Base-by-base conservation (phyloP, 2,329 filamentous ascomycete species). In the Sporothrix luriei region DNA sequence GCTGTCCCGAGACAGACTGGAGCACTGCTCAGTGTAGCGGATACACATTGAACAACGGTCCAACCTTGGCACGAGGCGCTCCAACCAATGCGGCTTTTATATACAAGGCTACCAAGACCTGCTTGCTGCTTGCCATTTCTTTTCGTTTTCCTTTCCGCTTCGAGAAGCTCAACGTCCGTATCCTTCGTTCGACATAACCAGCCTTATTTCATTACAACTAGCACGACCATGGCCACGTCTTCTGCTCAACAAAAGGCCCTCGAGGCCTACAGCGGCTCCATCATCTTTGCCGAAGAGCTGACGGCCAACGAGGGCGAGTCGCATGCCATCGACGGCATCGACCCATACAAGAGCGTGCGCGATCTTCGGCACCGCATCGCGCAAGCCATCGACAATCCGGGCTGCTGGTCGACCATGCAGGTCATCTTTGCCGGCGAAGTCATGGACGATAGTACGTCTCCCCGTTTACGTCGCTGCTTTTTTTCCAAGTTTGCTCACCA, bases 361-460 rank as follows among this genome's bases (percentile, higher is more conserved):
- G 21, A 66, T 13, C 64, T 66, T 3, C 49, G 51, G 24, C 64
- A 66, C 48, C 16, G 13, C 14, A 66, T 66, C 13, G 64, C 64
- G n/a, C 33, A 38, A 2, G n/a, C 64, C 29, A 54, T 66, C 19
- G 2, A 40, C n/a, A 54, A 55, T 13, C 48, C 11, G 11, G 4
- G 13, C 48, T 26, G 64, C 64, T 66, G 64, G 64, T 40, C 64
- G 16, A 24, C 33, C n/a, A 66, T 66, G 48, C 64, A 66, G 33
- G 64, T 66, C 51, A 55, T 66, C 29, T 66, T 66, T 66, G 64
- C 64, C 16, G 64, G 64, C 11, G 49, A 66, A 21, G 64, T 66
- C 9, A 66, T 66, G 64, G 49, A 46, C 1, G 49, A 66, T 21
- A 38, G 61, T 65, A 33, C 13, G 61, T 52, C 6, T 52, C 6